Evolutionary conservation across 306 rosid species (phyloP), one percentile per base, ranked within the genome.

Genomic region (Vicia faba): DNA sequence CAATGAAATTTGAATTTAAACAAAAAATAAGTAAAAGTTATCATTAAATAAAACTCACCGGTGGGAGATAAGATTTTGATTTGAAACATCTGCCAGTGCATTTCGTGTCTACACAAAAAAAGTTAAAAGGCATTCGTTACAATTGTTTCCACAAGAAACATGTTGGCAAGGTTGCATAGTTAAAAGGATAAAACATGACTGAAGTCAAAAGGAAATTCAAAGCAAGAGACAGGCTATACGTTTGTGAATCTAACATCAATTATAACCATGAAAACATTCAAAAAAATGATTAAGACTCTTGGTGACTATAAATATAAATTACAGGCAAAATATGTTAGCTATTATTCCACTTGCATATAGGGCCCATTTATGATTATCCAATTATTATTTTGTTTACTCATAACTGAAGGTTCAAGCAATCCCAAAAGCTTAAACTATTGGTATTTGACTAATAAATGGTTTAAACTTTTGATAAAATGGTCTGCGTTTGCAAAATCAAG

Each of bases 21-120:
- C 11, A 45, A 5, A 7, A 25, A 71, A 36, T 31, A 68, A 61
- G 64, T 46, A 66, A 50, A 41, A 46, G 44, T 49, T 61, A 55
- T 69, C 36, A 64, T 60, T 61, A 43, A 66, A 74, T 63, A 38
- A 81, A 61, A 80, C 88, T 82, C 70, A 87, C 95, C 76, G 11
- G 36, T 20, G 65, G 69, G 28, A 68, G 19, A 71, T 35, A 49
- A 75, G 58, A 11, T 62, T 46, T 82, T 72, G 49, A 65, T 87
- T 81, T 69, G 95, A 81, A 58, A 68, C 79, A 65, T 79, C 90
- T 12, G 80, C 80, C 62, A 74, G 63, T 29, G 64, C 16, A 76
- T 35, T 65, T 38, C 57, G 73, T 66, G 64, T 69, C 83, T 57
- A 55, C 16, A 69, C 43, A 28, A 71, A 60, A 28, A 71, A 60